These are phyloP conservation scores for Cladosporium sp. DNA, from an alignment of 2,329 filamentous ascomycete species.

Conservation along the genomic window DNA sequence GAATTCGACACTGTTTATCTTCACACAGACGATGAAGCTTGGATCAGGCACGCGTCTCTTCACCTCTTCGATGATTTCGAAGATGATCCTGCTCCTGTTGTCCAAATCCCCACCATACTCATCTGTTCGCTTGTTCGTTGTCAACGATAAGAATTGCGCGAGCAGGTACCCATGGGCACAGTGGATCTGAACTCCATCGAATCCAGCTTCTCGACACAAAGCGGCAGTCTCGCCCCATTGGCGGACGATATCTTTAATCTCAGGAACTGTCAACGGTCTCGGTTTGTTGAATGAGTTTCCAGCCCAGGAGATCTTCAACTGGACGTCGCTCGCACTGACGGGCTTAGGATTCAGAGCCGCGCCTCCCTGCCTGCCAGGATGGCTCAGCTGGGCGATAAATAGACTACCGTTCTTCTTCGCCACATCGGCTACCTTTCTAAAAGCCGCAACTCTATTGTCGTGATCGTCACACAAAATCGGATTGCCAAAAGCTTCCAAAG, in stretches of 20 bases:
- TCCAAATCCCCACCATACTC: constrained; percentile 45
- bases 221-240: constrained; percentile 30
- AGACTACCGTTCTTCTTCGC: constrained; percentile 31
- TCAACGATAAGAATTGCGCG: constrained; percentile 42
- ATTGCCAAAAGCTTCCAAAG: constrained; percentile 35
- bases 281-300: constrained; percentile 35
- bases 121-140: constrained; percentile 45
- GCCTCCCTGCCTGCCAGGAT: constrained; percentile 34
- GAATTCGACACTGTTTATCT: constrained; percentile 36
- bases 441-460: constrained; percentile 30
- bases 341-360: constrained; percentile 33
- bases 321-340: constrained; percentile 35
- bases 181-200: constrained; percentile 37
- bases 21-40: constrained; percentile 34
- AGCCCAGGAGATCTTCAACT: constrained; percentile 31
- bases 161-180: constrained; percentile 45
- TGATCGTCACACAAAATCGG: constrained; percentile 32
- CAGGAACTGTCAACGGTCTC: constrained; percentile 28
- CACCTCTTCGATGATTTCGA: constrained; percentile 44
- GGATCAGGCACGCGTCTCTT: constrained; percentile 26
- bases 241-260: constrained; percentile 33
- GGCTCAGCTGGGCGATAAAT: constrained; percentile 34
- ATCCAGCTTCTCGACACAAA: constrained; percentile 32
- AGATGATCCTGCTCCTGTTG: constrained; percentile 40
- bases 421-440: constrained; percentile 25